Percentiles rank a stretch among this genome's conserved stretches.
Conservation (phyloP, 352 stramenopile species). For the Phytophthora pisi region DNA sequence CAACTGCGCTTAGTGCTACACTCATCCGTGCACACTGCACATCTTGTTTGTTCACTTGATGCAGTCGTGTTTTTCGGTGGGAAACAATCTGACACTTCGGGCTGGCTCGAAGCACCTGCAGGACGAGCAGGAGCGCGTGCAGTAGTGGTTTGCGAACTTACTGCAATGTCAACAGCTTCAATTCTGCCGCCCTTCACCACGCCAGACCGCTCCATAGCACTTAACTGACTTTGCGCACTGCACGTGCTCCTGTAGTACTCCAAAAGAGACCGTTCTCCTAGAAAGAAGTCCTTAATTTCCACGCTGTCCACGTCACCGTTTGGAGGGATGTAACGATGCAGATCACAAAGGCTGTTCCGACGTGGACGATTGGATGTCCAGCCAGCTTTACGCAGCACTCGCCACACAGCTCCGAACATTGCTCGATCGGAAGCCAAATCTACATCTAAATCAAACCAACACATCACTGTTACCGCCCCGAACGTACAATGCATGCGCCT, state of each 20-base stretch:
- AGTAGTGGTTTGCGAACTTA: background rate
- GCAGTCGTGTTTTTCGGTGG: background rate
- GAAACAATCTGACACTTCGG: background rate
- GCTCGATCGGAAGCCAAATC: no score
- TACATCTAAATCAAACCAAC: no score
- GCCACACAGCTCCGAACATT: no score
- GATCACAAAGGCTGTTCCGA: background rate
- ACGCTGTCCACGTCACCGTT: background rate
- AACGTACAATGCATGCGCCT: no score
- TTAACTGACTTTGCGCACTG: background rate
- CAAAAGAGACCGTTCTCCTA: background rate
- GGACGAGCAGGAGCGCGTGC: background rate
- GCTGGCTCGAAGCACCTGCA: background rate
- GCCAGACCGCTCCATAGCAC: background rate
- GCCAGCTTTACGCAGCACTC: background rate
- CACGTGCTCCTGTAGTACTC: background rate
- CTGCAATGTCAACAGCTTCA: background rate
- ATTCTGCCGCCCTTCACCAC: no score
- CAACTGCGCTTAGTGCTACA: background rate
- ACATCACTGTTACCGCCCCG: no score
- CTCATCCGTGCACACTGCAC: background rate
- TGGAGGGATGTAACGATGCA: background rate
- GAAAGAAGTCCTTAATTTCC: background rate
- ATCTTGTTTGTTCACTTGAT: background rate
- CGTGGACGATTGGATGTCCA: background rate